A percentile compares a stretch with the other conserved stretches of the same genome.
Conservation (phyloP, 306 rosid genomes). For the Quercus alba region DNA sequence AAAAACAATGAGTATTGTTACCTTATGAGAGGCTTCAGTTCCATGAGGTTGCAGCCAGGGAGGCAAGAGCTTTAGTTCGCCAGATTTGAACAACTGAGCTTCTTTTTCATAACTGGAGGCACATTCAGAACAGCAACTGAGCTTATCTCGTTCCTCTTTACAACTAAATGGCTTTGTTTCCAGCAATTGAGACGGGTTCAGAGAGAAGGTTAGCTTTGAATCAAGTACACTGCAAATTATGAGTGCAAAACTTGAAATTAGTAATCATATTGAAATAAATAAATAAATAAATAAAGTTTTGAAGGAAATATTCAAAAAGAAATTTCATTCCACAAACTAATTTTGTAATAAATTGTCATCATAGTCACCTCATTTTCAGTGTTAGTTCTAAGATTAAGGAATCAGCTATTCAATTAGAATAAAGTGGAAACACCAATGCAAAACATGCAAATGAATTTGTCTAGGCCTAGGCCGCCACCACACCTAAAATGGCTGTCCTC, state of each 20-base stretch:
- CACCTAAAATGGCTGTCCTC: neutral
- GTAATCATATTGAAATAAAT: conserved; percentile 7
- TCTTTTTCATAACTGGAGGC: conserved; percentile 71
- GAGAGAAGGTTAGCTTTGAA: conserved; percentile 47
- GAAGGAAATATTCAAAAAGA: neutral
- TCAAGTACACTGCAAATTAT: conserved; percentile 57
- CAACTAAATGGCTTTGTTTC: conserved; percentile 49
- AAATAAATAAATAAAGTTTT: neutral
- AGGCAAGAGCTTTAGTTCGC: conserved; percentile 68
- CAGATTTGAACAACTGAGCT: conserved; percentile 57
- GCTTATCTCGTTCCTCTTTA: conserved; percentile 55
- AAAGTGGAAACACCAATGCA: neutral
- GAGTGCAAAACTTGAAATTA: conserved; percentile 22
- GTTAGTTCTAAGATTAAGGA: neutral
- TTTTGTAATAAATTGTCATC: neutral
- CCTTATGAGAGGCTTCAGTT: conserved; percentile 62
- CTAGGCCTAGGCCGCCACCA: neutral
- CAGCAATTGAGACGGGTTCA: conserved; percentile 29
- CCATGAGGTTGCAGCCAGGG: conserved; percentile 86
- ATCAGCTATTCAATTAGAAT: neutral
- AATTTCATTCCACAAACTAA: neutral
- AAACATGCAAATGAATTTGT: neutral
- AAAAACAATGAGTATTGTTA: conserved; percentile 12
- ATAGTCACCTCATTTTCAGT: neutral
- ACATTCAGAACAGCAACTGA: conserved; percentile 71